Percentiles rank a stretch among this genome's conserved stretches.
Evolutionary conservation across 2,329 filamentous ascomycete genomes (phyloP).

Genomic region (Lecanicillium sp.): DNA sequence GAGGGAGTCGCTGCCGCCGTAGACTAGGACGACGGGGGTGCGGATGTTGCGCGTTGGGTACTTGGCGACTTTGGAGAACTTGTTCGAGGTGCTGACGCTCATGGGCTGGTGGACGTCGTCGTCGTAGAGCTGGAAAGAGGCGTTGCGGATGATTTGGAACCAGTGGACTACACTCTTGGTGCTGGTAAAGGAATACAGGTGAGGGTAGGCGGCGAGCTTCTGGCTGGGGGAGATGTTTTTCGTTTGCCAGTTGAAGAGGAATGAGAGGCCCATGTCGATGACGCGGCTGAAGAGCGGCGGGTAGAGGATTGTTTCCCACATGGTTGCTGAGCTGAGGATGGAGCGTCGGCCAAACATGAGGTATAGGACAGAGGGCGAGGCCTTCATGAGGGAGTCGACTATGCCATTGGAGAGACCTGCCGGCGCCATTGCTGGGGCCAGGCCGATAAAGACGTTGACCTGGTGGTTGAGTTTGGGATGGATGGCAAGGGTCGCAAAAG

Average conservation of each 20-base stretch:
- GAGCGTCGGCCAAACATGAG: slow-evolving; percentile 86
- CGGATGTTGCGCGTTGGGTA: slow-evolving; percentile 97
- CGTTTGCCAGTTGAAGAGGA: slow-evolving; percentile 85
- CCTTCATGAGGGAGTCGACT: slow-evolving; percentile 87
- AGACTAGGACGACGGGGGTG: slow-evolving; percentile 87
- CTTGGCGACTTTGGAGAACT: slow-evolving; percentile 92
- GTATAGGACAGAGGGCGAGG: slow-evolving; percentile 85
- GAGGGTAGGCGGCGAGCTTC: slow-evolving; percentile 91
- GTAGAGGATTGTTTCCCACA: slow-evolving; percentile 96
- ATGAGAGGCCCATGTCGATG: slow-evolving; percentile 73
- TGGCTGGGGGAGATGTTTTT: slow-evolving; percentile 77
- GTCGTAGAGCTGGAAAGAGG: slow-evolving; percentile 97
- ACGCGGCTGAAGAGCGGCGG: slow-evolving; percentile 84
- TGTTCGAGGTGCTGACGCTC: slow-evolving; percentile 59
- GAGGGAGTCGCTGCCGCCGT: slow-evolving; percentile 86
- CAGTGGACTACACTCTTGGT: slow-evolving; percentile 97
- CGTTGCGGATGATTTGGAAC: slow-evolving; percentile 98
- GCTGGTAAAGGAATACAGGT: slow-evolving; percentile 93
- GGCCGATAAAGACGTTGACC: slow-evolving; percentile 90
- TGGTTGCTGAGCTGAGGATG: slow-evolving; percentile 85
- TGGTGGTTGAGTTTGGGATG: slow-evolving; percentile 88
- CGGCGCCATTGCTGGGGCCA: slow-evolving; percentile 94
- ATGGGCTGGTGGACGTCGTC: slow-evolving; percentile 80
- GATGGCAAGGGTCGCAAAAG: slow-evolving; percentile 87
- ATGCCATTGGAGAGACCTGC: slow-evolving; percentile 83